Base-by-base conservation (phyloP, 169 alveolate species). In the Besnoitia besnoiti region DNA sequence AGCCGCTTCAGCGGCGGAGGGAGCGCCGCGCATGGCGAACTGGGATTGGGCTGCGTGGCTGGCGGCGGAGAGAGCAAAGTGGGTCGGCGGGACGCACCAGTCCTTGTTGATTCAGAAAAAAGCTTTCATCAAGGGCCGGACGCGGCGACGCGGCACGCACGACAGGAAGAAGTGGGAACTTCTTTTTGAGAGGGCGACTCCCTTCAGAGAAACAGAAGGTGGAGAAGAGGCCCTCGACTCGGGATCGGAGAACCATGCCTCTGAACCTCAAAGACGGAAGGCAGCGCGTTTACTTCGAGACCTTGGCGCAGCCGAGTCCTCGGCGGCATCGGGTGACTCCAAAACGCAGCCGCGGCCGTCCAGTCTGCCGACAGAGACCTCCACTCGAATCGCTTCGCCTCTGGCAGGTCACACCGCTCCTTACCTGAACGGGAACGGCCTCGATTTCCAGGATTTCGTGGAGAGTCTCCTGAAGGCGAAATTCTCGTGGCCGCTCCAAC, bases 31-130 rank as follows among this genome's bases (percentile, higher is more conserved):
- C n/a, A n/a, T 19, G 67, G 30, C 67, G 67, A 55, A 37, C 82
- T 73, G 82, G 82, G 82, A 73, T 19, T 73, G 50, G 87, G 87
- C 35, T 27, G 87, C 87, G 1, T 77, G 87, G 87, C 87, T 77
- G 40, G 47, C 47, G 37, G 14, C 33, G 8, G 87, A 77, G 59
- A 39, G 40, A 42, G 55, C 10, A 24, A 37, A 42, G 55, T 77
- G 87, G 87, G 59, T 37, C 87, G 12, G n/a, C 5, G 33, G 61
- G 44, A 77, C 87, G 33, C 35, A 77, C 30, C 44, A 77, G 30
- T 77, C 87, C 2, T n/a, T 77, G 10, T 55, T 77, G n/a, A 35
- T 77, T 27, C 55, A 77, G n/a, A 73, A 73, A 42, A 73, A n/a
- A 7, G 82, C 47, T 7, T 8, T 3, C 14, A 0, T 73, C n/a